Evolutionary conservation across 1,284 basidiomycete species (phyloP).

Genomic region (Ustilago crameri): DNA sequence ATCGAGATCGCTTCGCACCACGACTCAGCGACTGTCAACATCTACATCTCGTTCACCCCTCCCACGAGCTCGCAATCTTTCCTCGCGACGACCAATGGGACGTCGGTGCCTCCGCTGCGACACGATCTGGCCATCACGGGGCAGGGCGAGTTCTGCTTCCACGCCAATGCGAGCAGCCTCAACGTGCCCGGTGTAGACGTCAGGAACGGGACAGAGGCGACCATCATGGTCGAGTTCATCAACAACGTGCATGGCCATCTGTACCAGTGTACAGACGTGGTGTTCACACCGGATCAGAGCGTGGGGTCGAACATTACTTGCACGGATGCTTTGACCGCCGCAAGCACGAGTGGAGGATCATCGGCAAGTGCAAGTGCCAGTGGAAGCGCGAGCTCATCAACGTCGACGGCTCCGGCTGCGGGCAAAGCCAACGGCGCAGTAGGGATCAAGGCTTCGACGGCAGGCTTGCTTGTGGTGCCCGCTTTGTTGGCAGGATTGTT

Average conservation of each 20-base stretch:
- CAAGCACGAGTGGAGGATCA: not conserved
- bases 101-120: conserved; percentile 7
- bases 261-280: conserved; percentile 48
- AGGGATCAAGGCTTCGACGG: not conserved
- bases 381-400: not conserved
- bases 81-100: conserved; percentile 2
- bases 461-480: conserved; percentile 1
- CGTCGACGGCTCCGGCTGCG: conserved; percentile 2
- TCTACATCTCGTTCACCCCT: conserved; percentile 36
- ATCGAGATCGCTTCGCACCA: conserved; percentile 47
- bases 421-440: conserved; percentile 11
- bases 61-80: conserved; percentile 27
- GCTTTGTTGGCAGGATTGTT: not conserved
- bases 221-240: conserved; percentile 51
- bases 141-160: conserved; percentile 43
- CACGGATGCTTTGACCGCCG: conserved; percentile 22
- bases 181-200: conserved; percentile 2
- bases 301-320: conserved; percentile 29
- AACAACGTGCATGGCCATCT: conserved; percentile 36
- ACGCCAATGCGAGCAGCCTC: conserved; percentile 22
- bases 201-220: conserved; percentile 20
- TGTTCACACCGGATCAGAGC: conserved; percentile 18
- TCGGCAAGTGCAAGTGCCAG: not conserved
- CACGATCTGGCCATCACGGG: conserved; percentile 27
- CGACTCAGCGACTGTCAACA: conserved; percentile 42